phyloP scores from a whole-genome alignment of 2,329 filamentous ascomycete species.

The Rhynchosporium secalis region DNA sequence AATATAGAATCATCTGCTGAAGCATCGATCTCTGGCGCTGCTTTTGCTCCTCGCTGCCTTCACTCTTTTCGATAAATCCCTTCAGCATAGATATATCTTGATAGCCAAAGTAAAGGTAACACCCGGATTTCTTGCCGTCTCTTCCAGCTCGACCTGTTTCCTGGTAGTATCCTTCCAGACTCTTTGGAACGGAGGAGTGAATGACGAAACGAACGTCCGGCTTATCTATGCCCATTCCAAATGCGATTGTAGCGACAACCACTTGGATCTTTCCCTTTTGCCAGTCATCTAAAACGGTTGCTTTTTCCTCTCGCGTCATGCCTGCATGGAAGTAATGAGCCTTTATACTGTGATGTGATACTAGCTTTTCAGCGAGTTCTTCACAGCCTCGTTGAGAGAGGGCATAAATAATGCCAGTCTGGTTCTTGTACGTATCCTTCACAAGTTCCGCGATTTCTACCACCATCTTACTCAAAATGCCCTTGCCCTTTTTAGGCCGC shows the following conservation, averaged over 20 bases:
- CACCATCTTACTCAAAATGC: conserved; percentile 52
- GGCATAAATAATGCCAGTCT: conserved; percentile 92
- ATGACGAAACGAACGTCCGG: conserved; percentile 95
- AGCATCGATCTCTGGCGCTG: conserved; percentile 84
- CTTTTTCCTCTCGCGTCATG: conserved; percentile 68
- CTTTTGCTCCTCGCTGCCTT: conserved; percentile 76
- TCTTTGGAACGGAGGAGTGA: conserved; percentile 90
- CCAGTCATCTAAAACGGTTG: conserved; percentile 75
- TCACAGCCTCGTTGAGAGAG: conserved; percentile 84
- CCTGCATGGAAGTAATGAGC: conserved; percentile 86
- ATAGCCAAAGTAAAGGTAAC: conserved; percentile 87
- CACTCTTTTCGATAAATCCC: conserved; percentile 80
- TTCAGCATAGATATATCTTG: conserved; percentile 71
- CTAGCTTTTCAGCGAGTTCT: conserved; percentile 70
- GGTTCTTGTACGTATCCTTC: conserved; percentile 62
- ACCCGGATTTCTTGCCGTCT: conserved; percentile 83
- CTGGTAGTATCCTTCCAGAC: conserved; percentile 96
- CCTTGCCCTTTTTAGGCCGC: conserved; percentile 64
- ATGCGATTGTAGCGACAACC: conserved; percentile 96
- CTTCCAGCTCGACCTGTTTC: conserved; percentile 94
- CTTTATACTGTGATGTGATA: conserved; percentile 60
- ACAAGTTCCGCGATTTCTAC: conserved; percentile 65
- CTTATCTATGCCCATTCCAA: conserved; percentile 99
- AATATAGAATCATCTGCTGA: conserved; percentile 79
- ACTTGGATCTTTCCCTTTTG: conserved; percentile 78